phyloP scores from a whole-genome alignment of 495 filamentous ascomycete species.

The Hypoxylon fuscum region DNA sequence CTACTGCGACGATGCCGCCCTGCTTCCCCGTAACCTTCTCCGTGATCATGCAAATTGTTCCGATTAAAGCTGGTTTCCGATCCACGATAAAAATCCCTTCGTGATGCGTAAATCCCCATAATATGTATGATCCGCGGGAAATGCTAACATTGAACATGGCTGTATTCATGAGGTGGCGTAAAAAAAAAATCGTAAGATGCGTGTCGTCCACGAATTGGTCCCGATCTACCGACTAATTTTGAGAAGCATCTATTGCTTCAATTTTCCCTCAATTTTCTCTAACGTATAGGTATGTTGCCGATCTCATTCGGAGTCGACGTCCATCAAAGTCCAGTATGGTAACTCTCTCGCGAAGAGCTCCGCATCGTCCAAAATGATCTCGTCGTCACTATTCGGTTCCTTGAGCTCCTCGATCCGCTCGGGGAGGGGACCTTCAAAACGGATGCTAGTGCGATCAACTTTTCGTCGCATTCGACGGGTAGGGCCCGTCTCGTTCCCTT shows the following conservation, averaged over 20 bases:
- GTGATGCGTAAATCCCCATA: slow-evolving; percentile 10
- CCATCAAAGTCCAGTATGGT: slow-evolving; percentile 59
- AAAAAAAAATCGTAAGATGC: slow-evolving; percentile 32
- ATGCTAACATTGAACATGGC: slow-evolving; percentile 7
- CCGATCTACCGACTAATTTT: slow-evolving; percentile 11
- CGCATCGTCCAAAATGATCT: slow-evolving; percentile 54
- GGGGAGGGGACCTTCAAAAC: slow-evolving; percentile 58
- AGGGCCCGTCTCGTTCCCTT: slow-evolving; percentile 52
- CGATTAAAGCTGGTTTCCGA: slow-evolving; percentile 4
- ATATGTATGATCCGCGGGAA: background rate
- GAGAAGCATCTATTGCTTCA: slow-evolving; percentile 5
- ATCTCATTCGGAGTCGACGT: slow-evolving; percentile 56
- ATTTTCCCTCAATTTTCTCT: slow-evolving; percentile 10
- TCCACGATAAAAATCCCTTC: slow-evolving; percentile 13
- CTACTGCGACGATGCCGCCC: slow-evolving; percentile 12
- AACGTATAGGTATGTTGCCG: slow-evolving; percentile 36
- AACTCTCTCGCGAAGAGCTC: slow-evolving; percentile 56
- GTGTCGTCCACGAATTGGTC: slow-evolving; percentile 3
- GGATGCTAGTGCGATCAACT: slow-evolving; percentile 57
- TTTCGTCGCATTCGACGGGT: slow-evolving; percentile 59
- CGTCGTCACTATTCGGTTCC: slow-evolving; percentile 59
- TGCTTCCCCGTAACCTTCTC: slow-evolving; percentile 8
- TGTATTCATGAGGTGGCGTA: slow-evolving; percentile 28
- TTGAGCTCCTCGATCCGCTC: slow-evolving; percentile 62
- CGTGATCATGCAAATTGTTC: slow-evolving; percentile 5